Evolutionary conservation across 768 basidiomycete species (phyloP).

Genomic region (Rickenella mellea): DNA sequence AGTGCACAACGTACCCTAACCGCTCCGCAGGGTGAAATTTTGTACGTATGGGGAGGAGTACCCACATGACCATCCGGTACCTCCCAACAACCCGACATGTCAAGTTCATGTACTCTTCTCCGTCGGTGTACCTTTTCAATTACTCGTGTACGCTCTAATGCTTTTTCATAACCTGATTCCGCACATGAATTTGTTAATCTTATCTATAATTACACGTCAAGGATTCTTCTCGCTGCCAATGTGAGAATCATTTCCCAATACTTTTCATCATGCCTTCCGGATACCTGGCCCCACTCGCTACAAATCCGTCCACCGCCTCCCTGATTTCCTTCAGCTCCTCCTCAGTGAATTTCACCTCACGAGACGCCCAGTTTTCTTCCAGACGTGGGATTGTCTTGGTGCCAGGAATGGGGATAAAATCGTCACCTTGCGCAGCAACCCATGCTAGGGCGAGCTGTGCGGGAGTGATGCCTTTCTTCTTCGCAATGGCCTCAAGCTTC

Average conservation of each 20-base stretch:
- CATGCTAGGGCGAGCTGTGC: constrained; percentile 17
- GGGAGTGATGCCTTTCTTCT: constrained; percentile 26
- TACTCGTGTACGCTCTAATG: too few species aligned
- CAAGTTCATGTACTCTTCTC: too few species aligned
- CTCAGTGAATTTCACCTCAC: constrained; percentile 1
- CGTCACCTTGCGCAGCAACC: constrained; percentile 11
- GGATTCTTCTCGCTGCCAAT: not conserved
- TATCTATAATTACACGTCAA: not conserved
- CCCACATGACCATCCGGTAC: not conserved
- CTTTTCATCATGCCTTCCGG: not conserved
- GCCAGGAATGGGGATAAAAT: constrained; percentile 18
- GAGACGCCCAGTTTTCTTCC: constrained; percentile 6
- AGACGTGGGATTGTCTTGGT: constrained; percentile 8
- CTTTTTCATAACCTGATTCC: not conserved
- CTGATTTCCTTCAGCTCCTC: constrained; percentile 4
- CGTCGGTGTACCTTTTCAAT: too few species aligned
- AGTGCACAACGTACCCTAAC: not conserved
- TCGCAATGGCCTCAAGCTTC: constrained; percentile 27
- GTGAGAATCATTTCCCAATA: not conserved
- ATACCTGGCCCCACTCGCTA: constrained; percentile 1
- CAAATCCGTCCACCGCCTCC: constrained; percentile 1
- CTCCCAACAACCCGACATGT: not conserved
- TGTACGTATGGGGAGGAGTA: constrained; percentile 3
- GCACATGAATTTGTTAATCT: not conserved
- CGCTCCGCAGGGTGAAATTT: constrained; percentile 2